Evolutionary conservation across 768 basidiomycete genomes (phyloP).

Genomic region (Multifurca ochricompacta): DNA sequence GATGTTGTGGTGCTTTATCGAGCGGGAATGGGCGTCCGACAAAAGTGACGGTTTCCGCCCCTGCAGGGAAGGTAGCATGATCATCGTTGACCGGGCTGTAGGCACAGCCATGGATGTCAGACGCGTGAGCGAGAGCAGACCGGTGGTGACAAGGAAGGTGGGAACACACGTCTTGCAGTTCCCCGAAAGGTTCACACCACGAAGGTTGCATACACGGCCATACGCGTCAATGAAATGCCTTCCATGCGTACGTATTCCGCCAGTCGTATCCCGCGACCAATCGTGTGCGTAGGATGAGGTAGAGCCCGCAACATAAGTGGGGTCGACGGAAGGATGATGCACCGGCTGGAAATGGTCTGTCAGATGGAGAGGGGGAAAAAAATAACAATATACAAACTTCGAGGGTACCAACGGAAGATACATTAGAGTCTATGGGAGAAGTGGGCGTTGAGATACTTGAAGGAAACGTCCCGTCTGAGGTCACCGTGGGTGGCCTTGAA

Average conservation of each 20-base stretch:
- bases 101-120: background rate
- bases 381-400: slow-evolving; percentile 3
- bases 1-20: slow-evolving; percentile 79
- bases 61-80: slow-evolving; percentile 58
- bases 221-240: slow-evolving; percentile 76
- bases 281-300: slow-evolving; percentile 57
- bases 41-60: slow-evolving; percentile 65
- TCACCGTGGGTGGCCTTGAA: slow-evolving; percentile 3
- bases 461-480: slow-evolving; percentile 13
- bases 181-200: slow-evolving; percentile 85
- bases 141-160: background rate
- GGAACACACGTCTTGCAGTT: slow-evolving; percentile 67
- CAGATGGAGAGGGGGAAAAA: background rate
- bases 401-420: slow-evolving; percentile 1
- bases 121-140: slow-evolving; percentile 8
- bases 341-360: slow-evolving; percentile 6
- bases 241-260: slow-evolving; percentile 55
- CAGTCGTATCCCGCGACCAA: slow-evolving; percentile 54
- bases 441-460: slow-evolving; percentile 15
- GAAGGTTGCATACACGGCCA: slow-evolving; percentile 70
- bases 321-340: slow-evolving; percentile 41
- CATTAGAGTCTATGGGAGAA: slow-evolving; percentile 13
- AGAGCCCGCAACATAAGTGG: slow-evolving; percentile 41
- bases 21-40: slow-evolving; percentile 89
- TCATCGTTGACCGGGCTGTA: slow-evolving; percentile 62